Evolutionary conservation across 768 basidiomycete genomes (phyloP), one percentile per base, ranked within the genome.

Genomic region (Tephrocybe sp.): DNA sequence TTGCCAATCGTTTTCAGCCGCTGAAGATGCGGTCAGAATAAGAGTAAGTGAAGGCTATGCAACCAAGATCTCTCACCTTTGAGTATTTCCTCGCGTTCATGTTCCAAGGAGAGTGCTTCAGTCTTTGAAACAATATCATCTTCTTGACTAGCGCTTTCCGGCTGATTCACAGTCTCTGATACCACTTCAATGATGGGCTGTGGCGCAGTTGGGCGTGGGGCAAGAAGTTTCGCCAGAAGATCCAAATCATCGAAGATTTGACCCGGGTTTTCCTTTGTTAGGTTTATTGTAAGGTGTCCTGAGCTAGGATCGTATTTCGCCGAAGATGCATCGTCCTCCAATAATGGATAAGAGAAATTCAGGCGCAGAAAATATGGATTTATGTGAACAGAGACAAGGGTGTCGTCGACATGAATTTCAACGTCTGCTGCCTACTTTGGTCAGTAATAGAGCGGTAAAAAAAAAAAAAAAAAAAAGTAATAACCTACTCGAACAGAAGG

Each of bases 361-460:
- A 94, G 75, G 1, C 89, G 84, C 47, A 93, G 75, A 60, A 87
- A 93, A 63, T 92, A 94, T 1, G 91, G 91, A 52, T 87, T 89
- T 64, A 92, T 79, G 60, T 92, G 83, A 35, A 91, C 69, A 16
- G 82, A 83, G 63, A 92, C 75, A 42, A 86, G 67, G 22, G 79
- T 79, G 47, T 80, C 80, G 61, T 89, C 85, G 49, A 90, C 81
- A 56, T 86, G 75, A 44, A 91, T 84, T 65, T 92, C 91, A 30
- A 84, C 80, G 56, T 92, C 91, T 36, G 85, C 80, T 10, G 91
- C 88, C 90, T 92, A 78, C 66, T 73, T 70, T 49, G 22, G 51
- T 56, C 34, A 58, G 51, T 47, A 45, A 39, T 48, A 36, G 39
- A 31, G 51, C 41, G 48, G 39, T 52, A 30, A 42, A 38, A 39